Conservation (phyloP, 306 rosid species). For the Luffa acutangula region DNA sequence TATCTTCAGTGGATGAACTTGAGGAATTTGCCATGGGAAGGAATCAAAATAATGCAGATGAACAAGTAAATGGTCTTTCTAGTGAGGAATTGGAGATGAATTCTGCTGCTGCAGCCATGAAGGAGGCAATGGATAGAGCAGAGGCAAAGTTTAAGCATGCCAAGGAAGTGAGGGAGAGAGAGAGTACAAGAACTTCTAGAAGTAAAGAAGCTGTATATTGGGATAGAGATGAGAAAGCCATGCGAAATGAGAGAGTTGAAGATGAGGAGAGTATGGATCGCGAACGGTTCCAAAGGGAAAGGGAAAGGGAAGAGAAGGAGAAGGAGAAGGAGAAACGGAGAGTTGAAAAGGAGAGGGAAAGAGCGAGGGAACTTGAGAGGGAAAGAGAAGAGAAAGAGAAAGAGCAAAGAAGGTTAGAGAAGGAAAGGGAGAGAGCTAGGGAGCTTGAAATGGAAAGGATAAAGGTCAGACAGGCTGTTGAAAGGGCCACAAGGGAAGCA, state of each 20-base stretch:
- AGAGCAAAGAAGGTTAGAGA: constrained; percentile 56
- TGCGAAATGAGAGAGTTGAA: constrained; percentile 39
- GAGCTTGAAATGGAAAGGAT: constrained; percentile 56
- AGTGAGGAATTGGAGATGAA: constrained; percentile 78
- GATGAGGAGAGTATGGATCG: constrained; percentile 54
- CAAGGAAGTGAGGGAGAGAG: constrained; percentile 86
- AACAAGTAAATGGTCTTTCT: constrained; percentile 40
- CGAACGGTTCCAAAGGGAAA: constrained; percentile 54
- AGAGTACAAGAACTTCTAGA: constrained; percentile 56
- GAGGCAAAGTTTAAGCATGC: constrained; percentile 93
- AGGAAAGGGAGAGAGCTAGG: constrained; percentile 26
- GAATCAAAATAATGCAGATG: constrained; percentile 43
- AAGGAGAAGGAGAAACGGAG: constrained; percentile 42
- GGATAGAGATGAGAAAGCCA: constrained; percentile 56
- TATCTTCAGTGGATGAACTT: constrained; percentile 55
- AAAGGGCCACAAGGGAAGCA: constrained; percentile 97
- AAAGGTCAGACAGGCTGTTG: constrained; percentile 82
- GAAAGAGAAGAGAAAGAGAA: constrained; percentile 76
- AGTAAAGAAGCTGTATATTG: constrained; percentile 50
- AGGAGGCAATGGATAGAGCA: constrained; percentile 96
- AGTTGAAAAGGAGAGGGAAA: constrained; percentile 27
- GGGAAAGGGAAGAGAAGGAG: constrained; percentile 50
- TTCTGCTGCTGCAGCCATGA: constrained; percentile 97
- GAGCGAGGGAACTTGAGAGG: constrained; percentile 31
- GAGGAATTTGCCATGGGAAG: constrained; percentile 66